Conservation (phyloP, 2,329 filamentous ascomycete genomes). For the Alternaria dauci region DNA sequence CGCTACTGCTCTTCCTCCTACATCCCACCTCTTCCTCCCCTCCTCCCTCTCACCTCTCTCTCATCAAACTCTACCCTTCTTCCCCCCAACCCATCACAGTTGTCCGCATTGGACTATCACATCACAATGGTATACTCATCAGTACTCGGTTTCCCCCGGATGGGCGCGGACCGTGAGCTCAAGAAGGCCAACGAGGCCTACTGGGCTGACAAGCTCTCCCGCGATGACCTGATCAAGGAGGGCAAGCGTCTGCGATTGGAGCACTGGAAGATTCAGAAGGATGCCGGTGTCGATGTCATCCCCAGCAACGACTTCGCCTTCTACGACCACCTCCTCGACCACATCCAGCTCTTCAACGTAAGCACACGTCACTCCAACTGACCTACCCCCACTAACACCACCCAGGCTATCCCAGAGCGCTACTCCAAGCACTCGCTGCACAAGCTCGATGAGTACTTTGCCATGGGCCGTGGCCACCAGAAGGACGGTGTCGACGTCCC, state of each 20-base stretch:
- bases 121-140: slow-evolving; percentile 65
- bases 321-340: slow-evolving; percentile 97
- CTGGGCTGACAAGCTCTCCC: slow-evolving; percentile 94
- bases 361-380: slow-evolving; percentile 49
- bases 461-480: slow-evolving; percentile 99
- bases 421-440: slow-evolving; percentile 91
- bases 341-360: slow-evolving; percentile 98
- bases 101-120: slow-evolving; percentile 26
- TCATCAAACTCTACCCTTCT: slow-evolving; percentile 10
- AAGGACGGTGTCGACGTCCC: slow-evolving; percentile 93
- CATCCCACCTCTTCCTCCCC: slow-evolving; percentile 6
- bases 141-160: slow-evolving; percentile 97
- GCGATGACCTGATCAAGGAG: slow-evolving; percentile 88
- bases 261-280: slow-evolving; percentile 99
- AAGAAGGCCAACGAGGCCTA: slow-evolving; percentile 99
- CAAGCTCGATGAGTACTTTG: slow-evolving; percentile 95
- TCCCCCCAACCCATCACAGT: slow-evolving; percentile 12
- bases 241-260: slow-evolving; percentile 95
- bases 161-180: slow-evolving; percentile 97
- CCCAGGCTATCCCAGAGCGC: slow-evolving; percentile 86
- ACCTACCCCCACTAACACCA: slow-evolving; percentile 24
- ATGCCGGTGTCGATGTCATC: slow-evolving; percentile 96
- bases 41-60: slow-evolving; percentile 13
- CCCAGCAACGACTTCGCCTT: slow-evolving; percentile 99
- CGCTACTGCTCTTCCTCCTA: slow-evolving; percentile 18